These are phyloP conservation scores for Tetrahymena elliotti DNA, from an alignment of 73 alveolate genomes.

Conservation along the genomic window DNA sequence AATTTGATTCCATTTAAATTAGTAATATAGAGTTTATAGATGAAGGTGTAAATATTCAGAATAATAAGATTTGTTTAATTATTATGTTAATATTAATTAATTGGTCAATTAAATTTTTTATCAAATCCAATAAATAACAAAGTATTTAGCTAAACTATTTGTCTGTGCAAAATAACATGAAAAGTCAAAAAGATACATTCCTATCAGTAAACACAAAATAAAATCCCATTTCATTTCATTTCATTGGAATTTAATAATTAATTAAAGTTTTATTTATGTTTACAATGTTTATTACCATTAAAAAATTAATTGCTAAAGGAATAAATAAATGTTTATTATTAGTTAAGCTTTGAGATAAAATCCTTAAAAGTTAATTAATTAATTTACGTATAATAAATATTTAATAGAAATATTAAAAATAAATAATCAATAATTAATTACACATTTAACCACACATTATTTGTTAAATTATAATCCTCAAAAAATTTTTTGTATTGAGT, in stretches of 20 bases:
- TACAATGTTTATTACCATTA: not conserved
- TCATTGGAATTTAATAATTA: not conserved
- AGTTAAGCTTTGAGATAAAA: not conserved
- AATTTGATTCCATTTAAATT: not conserved
- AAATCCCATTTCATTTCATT: too few species aligned
- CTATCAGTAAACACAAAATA: too few species aligned
- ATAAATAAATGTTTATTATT: too few species aligned
- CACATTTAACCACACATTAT: not conserved
- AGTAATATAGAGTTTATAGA: not conserved
- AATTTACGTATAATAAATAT: not conserved
- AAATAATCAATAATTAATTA: too few species aligned
- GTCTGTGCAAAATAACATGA: not conserved
- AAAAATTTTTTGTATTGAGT: too few species aligned
- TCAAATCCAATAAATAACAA: not conserved
- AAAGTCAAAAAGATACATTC: not conserved
- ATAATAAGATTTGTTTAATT: too few species aligned
- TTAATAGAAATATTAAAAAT: not conserved
- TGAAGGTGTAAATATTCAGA: not conserved
- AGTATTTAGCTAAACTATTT: not conserved
- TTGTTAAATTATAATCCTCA: too few species aligned
- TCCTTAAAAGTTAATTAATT: not conserved
- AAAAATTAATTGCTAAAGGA: too few species aligned
- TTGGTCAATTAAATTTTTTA: not conserved
- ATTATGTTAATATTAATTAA: too few species aligned
- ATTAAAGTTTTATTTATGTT: too few species aligned